Percentiles rank a stretch among this genome's conserved stretches.
Evolutionary conservation across 2,329 filamentous ascomycete genomes (phyloP).

Genomic region (Trichoderma brevicompactum): DNA sequence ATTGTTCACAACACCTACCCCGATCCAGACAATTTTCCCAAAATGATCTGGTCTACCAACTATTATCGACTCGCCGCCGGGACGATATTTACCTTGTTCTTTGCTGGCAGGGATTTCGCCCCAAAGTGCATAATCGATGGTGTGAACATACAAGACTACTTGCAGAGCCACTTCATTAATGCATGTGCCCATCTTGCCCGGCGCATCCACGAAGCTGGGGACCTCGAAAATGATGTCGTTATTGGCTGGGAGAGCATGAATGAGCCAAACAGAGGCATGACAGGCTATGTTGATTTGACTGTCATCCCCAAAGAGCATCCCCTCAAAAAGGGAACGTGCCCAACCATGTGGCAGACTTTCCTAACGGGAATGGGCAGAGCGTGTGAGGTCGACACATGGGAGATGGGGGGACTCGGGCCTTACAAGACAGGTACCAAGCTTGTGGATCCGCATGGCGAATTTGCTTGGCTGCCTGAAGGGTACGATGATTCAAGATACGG

Average conservation of each 20-base stretch:
- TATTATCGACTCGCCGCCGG: slow-evolving; percentile 86
- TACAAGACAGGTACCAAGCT: slow-evolving; percentile 84
- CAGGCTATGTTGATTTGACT: slow-evolving; percentile 81
- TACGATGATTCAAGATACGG: slow-evolving; percentile 89
- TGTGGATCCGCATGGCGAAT: slow-evolving; percentile 84
- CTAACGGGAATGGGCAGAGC: slow-evolving; percentile 88
- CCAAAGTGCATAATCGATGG: slow-evolving; percentile 96
- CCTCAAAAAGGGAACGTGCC: slow-evolving; percentile 88
- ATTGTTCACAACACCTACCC: slow-evolving; percentile 94
- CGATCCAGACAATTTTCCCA: slow-evolving; percentile 83
- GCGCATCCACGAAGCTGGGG: slow-evolving; percentile 86
- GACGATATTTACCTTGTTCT: slow-evolving; percentile 94
- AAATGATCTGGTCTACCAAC: slow-evolving; percentile 99
- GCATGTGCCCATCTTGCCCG: slow-evolving; percentile 81
- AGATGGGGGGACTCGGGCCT: slow-evolving; percentile 90
- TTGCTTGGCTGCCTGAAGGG: slow-evolving; percentile 79
- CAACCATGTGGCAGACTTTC: slow-evolving; percentile 92
- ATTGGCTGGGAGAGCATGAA: slow-evolving; percentile 98
- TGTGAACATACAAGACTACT: slow-evolving; percentile 93
- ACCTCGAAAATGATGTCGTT: slow-evolving; percentile 82
- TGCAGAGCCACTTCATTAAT: slow-evolving; percentile 82
- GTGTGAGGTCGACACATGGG: slow-evolving; percentile 89
- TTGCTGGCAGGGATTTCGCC: slow-evolving; percentile 86
- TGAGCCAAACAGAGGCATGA: slow-evolving; percentile 87
- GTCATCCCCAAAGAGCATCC: slow-evolving; percentile 85